Evolutionary conservation across 2,329 filamentous ascomycete genomes (phyloP).

Genomic region (Clonostachys sp.): DNA sequence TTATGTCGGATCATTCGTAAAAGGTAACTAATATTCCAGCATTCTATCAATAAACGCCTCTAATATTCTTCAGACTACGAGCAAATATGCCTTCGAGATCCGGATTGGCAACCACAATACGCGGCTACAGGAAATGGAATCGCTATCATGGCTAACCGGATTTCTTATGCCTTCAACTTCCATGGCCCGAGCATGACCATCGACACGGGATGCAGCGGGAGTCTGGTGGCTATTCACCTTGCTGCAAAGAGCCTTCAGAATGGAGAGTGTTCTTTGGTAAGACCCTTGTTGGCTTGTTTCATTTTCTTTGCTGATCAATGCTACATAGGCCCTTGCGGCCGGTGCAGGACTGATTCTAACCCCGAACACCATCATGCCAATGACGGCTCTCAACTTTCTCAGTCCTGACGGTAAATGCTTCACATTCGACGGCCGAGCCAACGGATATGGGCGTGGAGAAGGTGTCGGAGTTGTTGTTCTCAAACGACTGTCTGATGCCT

Average conservation of each 20-base stretch:
- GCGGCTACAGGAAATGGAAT: conserved; percentile 48
- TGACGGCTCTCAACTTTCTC: conserved; percentile 49
- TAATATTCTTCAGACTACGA: conserved; percentile 35
- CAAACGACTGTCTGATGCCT: conserved; percentile 53
- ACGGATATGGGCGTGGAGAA: conserved; percentile 62
- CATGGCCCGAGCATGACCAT: conserved; percentile 51
- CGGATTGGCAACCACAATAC: conserved; percentile 43
- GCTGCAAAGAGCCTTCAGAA: conserved; percentile 43
- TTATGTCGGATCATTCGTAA: conserved; percentile 46
- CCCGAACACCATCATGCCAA: conserved; percentile 50
- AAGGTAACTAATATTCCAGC: conserved; percentile 24
- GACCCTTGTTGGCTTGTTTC: conserved; percentile 1
- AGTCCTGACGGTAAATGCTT: conserved; percentile 45
- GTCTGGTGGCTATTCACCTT: conserved; percentile 47
- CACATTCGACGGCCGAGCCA: conserved; percentile 53
- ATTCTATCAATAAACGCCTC: background rate
- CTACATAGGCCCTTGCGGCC: conserved; percentile 37
- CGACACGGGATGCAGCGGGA: conserved; percentile 55
- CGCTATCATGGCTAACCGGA: conserved; percentile 49
- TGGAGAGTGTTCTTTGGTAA: conserved; percentile 35
- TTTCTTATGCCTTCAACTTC: conserved; percentile 52
- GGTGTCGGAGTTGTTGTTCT: conserved; percentile 55
- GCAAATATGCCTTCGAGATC: conserved; percentile 42
- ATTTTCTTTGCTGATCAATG: conserved; percentile 6
- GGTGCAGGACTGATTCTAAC: conserved; percentile 49